Evolutionary conservation across 768 basidiomycete species (phyloP).

Genomic region (Coprinellus aureogranulatus): DNA sequence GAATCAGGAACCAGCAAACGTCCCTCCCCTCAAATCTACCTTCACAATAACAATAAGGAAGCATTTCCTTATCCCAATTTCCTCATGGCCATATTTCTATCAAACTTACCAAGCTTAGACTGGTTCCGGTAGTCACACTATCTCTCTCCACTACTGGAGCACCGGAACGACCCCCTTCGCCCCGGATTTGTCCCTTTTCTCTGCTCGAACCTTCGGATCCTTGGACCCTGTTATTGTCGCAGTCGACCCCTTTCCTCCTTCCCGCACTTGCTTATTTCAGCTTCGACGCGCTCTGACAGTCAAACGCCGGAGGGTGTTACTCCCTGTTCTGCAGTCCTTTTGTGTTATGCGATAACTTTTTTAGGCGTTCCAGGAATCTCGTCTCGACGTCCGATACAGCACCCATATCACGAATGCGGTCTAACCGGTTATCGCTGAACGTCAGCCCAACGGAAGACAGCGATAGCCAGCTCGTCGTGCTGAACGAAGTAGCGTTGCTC

Average conservation of each 20-base stretch:
- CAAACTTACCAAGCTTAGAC: constrained; percentile 5
- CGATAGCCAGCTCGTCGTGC: neutral
- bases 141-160: neutral
- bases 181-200: constrained; percentile 11
- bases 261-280: neutral
- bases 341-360: constrained; percentile 2
- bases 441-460: neutral
- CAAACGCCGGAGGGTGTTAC: neutral
- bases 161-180: neutral
- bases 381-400: neutral
- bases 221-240: constrained; percentile 1
- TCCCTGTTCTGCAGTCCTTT: neutral
- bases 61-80: neutral
- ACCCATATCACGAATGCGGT: neutral
- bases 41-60: constrained; percentile 12
- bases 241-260: neutral
- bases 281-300: neutral
- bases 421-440: constrained; percentile 1
- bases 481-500: constrained; percentile 2
- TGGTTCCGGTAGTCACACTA: constrained; percentile 9
- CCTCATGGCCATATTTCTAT: constrained; percentile 9
- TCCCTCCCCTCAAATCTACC: constrained; percentile 1
- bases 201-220: constrained; percentile 11
- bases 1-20: constrained; percentile 11
- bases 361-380: constrained; percentile 1